Percentiles rank a stretch among this genome's conserved stretches.
Conservation (phyloP, 1,284 basidiomycete species). For the Apiotrichum sp. region DNA sequence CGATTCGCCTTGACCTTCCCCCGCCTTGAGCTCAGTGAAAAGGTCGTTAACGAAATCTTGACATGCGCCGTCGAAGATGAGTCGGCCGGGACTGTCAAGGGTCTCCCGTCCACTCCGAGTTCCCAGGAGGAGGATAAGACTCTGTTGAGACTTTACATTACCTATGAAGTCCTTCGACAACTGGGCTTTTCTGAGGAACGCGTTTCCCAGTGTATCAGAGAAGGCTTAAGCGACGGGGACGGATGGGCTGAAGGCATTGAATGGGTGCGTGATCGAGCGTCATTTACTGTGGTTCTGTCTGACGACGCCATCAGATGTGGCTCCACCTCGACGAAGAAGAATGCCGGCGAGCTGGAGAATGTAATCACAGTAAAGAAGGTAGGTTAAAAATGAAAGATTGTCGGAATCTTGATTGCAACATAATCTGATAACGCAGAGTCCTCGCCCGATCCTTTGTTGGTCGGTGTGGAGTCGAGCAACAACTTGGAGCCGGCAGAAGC, state of each 20-base stretch:
- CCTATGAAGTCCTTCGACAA: slow-evolving; percentile 73
- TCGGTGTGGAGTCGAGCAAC: background rate
- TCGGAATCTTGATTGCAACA: too few species aligned
- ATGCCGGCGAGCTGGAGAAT: slow-evolving; percentile 43
- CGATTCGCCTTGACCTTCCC: slow-evolving; percentile 65
- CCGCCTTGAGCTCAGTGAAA: slow-evolving; percentile 59
- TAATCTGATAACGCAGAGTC: background rate
- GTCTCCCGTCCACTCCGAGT: background rate
- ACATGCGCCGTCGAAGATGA: slow-evolving; percentile 32
- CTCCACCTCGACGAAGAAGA: slow-evolving; percentile 64
- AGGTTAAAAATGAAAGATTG: background rate
- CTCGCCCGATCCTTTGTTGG: slow-evolving; percentile 4
- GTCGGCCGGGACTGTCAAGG: slow-evolving; percentile 18
- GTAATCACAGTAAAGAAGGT: slow-evolving; percentile 5
- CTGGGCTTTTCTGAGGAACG: slow-evolving; percentile 71
- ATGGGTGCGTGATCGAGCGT: slow-evolving; percentile 59
- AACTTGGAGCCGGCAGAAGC: background rate
- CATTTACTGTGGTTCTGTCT: background rate
- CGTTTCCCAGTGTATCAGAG: slow-evolving; percentile 47
- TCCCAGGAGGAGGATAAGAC: slow-evolving; percentile 59
- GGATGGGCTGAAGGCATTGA: slow-evolving; percentile 87
- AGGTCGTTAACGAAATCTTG: slow-evolving; percentile 59
- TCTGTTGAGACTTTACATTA: slow-evolving; percentile 64
- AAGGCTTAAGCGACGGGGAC: slow-evolving; percentile 48
- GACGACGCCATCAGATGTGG: slow-evolving; percentile 54